Percentiles rank a stretch among this genome's conserved stretches.
Evolutionary conservation across 495 filamentous ascomycete species (phyloP).

Genomic region (Penicillium paxilli): DNA sequence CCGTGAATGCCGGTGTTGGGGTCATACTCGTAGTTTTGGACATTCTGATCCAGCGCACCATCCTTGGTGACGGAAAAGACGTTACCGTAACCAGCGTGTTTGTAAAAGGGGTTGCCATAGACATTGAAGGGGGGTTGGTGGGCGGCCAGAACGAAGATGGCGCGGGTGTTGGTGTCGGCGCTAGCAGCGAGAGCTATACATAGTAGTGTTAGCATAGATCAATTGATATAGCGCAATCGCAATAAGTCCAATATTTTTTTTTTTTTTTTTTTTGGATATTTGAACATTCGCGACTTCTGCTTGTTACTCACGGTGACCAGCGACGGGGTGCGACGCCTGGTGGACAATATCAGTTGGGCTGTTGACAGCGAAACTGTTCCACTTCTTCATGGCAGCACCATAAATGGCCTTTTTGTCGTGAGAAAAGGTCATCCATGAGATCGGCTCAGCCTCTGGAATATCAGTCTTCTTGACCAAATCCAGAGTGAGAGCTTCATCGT

Average conservation of each 20-base stretch:
- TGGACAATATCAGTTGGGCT: slow-evolving; percentile 78
- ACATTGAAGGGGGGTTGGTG: slow-evolving; percentile 74
- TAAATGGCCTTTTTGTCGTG: slow-evolving; percentile 82
- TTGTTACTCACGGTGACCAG: slow-evolving; percentile 61
- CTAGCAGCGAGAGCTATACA: slow-evolving; percentile 61
- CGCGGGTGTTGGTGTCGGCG: slow-evolving; percentile 73
- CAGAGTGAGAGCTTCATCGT: slow-evolving; percentile 71
- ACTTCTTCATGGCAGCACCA: slow-evolving; percentile 86
- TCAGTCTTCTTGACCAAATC: slow-evolving; percentile 74
- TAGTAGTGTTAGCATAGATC: background rate
- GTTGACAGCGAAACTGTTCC: slow-evolving; percentile 75
- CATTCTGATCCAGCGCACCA: slow-evolving; percentile 63
- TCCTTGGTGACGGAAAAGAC: slow-evolving; percentile 67
- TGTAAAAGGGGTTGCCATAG: slow-evolving; percentile 87
- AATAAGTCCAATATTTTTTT: too few species aligned
- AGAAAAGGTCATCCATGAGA: slow-evolving; percentile 90
- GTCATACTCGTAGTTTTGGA: slow-evolving; percentile 79
- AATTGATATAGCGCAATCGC: background rate
- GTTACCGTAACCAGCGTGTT: slow-evolving; percentile 75
- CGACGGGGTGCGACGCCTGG: slow-evolving; percentile 69
- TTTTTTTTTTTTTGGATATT: too few species aligned
- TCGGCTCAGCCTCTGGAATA: slow-evolving; percentile 77
- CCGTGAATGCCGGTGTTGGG: slow-evolving; percentile 78
- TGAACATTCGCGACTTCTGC: too few species aligned
- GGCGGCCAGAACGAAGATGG: slow-evolving; percentile 81